Evolutionary conservation across 2,329 filamentous ascomycete genomes (phyloP).

Genomic region (Sporothrix pseudoabietina): DNA sequence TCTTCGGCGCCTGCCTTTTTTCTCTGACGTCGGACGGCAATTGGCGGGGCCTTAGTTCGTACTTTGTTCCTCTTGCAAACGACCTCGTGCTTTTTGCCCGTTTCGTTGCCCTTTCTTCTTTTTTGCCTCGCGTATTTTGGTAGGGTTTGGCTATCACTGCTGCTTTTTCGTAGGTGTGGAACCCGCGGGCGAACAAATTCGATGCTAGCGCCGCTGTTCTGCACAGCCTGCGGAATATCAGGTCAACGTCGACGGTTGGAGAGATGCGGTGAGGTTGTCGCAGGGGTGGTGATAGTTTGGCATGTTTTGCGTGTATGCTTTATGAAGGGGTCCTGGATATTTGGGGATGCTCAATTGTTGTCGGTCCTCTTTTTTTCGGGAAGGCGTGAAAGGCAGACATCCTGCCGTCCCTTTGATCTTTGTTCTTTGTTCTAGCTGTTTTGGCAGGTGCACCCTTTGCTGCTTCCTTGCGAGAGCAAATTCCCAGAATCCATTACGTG

Average conservation of each 20-base stretch:
- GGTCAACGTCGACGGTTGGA: constrained; percentile 7
- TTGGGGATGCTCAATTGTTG: neutral
- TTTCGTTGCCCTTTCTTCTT: neutral
- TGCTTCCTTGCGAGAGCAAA: neutral
- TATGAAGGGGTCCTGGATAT: neutral
- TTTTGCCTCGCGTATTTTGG: neutral
- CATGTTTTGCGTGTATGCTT: neutral
- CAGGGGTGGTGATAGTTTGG: constrained; percentile 19
- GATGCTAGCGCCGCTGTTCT: constrained; percentile 22
- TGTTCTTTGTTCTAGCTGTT: neutral
- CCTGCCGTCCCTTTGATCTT: constrained; percentile 14
- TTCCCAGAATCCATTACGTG: constrained; percentile 13
- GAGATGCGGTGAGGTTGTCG: constrained; percentile 6
- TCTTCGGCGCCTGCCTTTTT: neutral
- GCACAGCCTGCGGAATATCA: constrained; percentile 7
- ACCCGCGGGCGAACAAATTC: constrained; percentile 5
- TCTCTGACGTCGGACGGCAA: neutral
- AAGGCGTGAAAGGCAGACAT: neutral
- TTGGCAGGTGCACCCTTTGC: neutral
- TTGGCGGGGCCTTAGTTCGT: neutral
- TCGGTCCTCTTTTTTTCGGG: neutral
- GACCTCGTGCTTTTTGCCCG: neutral
- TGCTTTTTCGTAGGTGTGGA: constrained; percentile 7
- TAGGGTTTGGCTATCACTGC: neutral
- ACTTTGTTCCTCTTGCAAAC: neutral